Evolutionary conservation across 2,329 filamentous ascomycete species (phyloP), one percentile per base, ranked within the genome.

Genomic region (Pseudogymnoascus sp.): DNA sequence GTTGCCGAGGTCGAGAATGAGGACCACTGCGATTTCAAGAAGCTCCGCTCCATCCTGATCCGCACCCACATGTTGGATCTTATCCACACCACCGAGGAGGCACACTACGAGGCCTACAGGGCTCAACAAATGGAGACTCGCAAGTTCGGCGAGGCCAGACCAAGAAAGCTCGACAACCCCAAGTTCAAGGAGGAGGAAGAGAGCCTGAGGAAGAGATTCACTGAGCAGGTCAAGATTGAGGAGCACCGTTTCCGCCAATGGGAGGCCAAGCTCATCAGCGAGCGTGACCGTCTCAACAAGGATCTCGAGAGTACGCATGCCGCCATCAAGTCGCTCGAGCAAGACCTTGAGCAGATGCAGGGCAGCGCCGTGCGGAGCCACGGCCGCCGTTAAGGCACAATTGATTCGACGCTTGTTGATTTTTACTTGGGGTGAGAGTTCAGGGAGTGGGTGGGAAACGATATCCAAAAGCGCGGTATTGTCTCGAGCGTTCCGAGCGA

Each of bases 101-200:
- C 91, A 71, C 94, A 99, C 83, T 99, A 99, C 81, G 94, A 99
- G 79, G 93, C 91, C 64, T 99, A 99, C 83, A 93, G 94, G 71
- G 94, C 94, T 61, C 91, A 96, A 78, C 95, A 99, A 80, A 99
- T 99, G 94, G 94, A 99, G 83, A 99, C 94, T 58, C 87, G 94
- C 79, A 99, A 99, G 80, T 97, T 99, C 70, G 94, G 94, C 77
- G 95, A 99, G 81, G 93, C 92, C 63, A 87, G 93, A 68, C 94
- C 94, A 69, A 85, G 93, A 78, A 99, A 99, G 85, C 83, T 99
- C 71, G 94, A 99, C 81, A 99, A 99, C 83, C 94, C 94, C 79
- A 99, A 99, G 83, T 99, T 97, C 85, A 99, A 99, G 86, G 94
- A 99, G 77, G 94, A 99, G 78, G 94, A 99, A 75, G 94, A 99